These are phyloP conservation scores for Suhomyces yuchorum DNA, from an alignment of 1,139 yeast genomes.

Conservation along the genomic window DNA sequence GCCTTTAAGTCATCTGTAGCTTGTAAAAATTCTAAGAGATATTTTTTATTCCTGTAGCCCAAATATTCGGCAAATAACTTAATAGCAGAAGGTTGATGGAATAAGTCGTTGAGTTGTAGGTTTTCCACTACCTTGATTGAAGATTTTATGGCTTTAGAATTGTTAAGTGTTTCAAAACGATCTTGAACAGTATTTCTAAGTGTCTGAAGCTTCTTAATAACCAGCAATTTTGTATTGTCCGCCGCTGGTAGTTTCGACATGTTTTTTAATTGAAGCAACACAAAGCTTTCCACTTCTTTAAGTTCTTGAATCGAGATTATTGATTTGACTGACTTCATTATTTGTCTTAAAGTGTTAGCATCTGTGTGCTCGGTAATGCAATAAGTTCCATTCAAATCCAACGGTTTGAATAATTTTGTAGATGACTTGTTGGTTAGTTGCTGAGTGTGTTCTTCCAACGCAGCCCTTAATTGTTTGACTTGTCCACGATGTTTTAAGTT, in stretches of 20 bases:
- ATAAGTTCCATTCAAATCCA: constrained; percentile 4
- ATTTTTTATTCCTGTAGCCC: constrained; percentile 47
- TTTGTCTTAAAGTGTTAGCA: constrained; percentile 40
- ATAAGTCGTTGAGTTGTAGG: constrained; percentile 19
- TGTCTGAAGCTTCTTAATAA: constrained; percentile 17
- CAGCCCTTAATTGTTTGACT: constrained; percentile 71
- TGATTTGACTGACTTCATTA: constrained; percentile 16
- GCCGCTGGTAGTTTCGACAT: constrained; percentile 8
- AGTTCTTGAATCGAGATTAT: constrained; percentile 25
- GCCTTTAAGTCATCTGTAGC: constrained; percentile 68
- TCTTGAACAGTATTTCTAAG: constrained; percentile 16
- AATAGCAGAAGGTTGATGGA: constrained; percentile 47
- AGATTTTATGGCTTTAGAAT: neutral
- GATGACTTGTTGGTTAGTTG: constrained; percentile 11
- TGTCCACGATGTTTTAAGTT: constrained; percentile 74
- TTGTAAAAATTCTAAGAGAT: constrained; percentile 62
- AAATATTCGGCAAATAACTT: constrained; percentile 59
- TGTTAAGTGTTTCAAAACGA: constrained; percentile 1
- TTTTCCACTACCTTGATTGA: constrained; percentile 11
- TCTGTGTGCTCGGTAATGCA: constrained; percentile 31
- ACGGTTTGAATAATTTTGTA: constrained; percentile 5
- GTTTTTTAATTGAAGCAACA: constrained; percentile 23
- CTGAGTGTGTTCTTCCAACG: constrained; percentile 64
- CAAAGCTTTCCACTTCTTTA: constrained; percentile 23
- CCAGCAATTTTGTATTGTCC: constrained; percentile 8